phyloP scores from a whole-genome alignment of 805 yeast species.

The Yamadazyma scolyti region DNA sequence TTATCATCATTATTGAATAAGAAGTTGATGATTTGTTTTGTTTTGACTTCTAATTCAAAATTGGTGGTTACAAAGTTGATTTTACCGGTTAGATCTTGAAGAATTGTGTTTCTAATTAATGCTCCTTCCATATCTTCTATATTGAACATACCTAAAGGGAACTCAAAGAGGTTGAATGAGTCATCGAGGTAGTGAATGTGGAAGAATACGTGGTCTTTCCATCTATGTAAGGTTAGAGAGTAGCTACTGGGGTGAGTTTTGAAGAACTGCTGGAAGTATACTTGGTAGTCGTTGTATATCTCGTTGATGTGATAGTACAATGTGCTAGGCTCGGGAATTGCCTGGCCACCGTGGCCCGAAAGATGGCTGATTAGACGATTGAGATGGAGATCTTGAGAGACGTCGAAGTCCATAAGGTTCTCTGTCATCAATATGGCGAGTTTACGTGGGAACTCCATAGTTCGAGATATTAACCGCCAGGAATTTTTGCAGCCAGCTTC shows the following conservation, averaged over 20 bases:
- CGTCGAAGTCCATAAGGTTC: conserved; percentile 18
- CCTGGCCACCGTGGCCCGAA: conserved; percentile 2
- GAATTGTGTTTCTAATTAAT: conserved; percentile 12
- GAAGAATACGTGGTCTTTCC: conserved; percentile 16
- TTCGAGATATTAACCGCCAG: too few species aligned
- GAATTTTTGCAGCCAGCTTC: too few species aligned
- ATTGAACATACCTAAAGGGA: conserved; percentile 18
- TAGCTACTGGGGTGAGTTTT: conserved; percentile 7
- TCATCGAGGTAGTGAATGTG: conserved; percentile 17
- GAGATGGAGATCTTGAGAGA: conserved; percentile 12
- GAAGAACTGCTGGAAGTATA: conserved; percentile 16
- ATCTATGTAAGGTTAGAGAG: conserved; percentile 19
- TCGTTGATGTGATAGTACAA: conserved; percentile 16
- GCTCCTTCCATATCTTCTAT: conserved; percentile 11
- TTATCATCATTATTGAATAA: conserved; percentile 3
- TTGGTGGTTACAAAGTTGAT: conserved; percentile 19
- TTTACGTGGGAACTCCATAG: conserved; percentile 2
- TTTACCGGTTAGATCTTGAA: conserved; percentile 14
- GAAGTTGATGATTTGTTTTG: conserved; percentile 14
- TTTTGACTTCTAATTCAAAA: conserved; percentile 14
- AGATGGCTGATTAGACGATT: conserved; percentile 11
- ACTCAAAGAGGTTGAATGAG: conserved; percentile 13
- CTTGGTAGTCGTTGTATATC: conserved; percentile 16
- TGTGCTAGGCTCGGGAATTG: conserved; percentile 14
- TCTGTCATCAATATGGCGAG: conserved; percentile 16